These are phyloP conservation scores for Pseudogymnoascus destructans DNA, from an alignment of 2,329 filamentous ascomycete species.

Conservation along the genomic window DNA sequence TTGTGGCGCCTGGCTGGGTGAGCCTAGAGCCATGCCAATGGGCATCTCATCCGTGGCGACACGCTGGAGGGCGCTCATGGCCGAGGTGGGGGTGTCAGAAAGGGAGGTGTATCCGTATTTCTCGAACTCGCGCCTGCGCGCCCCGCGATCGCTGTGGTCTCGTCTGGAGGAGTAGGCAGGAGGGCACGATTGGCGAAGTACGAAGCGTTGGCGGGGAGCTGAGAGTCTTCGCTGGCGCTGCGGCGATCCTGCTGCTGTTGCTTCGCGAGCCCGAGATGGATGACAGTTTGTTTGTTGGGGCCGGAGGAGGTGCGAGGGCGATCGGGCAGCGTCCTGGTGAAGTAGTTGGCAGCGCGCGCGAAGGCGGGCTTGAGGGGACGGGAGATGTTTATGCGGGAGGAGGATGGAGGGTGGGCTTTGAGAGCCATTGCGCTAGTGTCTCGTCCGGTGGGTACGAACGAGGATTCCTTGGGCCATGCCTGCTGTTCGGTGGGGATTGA, in stretches of 20 bases:
- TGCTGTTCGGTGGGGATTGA: background rate
- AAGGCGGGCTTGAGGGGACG: background rate
- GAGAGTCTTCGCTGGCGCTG: background rate
- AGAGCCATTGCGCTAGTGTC: background rate
- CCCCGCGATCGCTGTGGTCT: background rate
- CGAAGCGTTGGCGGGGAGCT: background rate
- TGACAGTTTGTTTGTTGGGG: background rate
- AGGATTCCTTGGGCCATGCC: background rate
- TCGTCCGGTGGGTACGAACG: background rate
- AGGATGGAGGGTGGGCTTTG: background rate
- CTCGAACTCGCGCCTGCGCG: background rate
- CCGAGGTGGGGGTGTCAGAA: background rate
- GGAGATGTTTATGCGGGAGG: background rate
- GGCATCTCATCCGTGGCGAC: slow-evolving; percentile 9
- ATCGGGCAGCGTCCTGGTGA: background rate
- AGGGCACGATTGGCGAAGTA: background rate
- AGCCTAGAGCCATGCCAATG: slow-evolving; percentile 66
- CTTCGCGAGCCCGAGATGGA: background rate
- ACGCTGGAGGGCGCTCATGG: background rate
- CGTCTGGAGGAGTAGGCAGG: background rate
- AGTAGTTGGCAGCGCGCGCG: background rate
- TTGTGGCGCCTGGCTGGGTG: slow-evolving; percentile 37
- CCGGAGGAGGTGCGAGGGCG: background rate
- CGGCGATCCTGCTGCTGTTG: background rate
- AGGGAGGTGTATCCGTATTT: background rate